Conservation (phyloP, 2,329 filamentous ascomycete genomes). For the Acarospora socialis region DNA sequence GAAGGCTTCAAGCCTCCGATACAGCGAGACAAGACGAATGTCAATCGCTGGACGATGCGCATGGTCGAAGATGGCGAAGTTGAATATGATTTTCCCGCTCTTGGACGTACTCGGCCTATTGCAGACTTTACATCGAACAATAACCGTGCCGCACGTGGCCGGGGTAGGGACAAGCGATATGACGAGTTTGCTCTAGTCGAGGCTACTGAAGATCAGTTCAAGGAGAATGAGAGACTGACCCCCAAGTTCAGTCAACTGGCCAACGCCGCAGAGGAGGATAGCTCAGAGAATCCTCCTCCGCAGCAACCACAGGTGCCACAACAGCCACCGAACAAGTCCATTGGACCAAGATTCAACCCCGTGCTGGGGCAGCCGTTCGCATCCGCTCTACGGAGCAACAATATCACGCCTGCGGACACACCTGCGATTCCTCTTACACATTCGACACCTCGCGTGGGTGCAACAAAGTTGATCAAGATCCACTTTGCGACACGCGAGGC, state of each 20-base stretch:
- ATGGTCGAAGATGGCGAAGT: slow-evolving; percentile 56
- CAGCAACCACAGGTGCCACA: slow-evolving; percentile 16
- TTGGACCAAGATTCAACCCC: slow-evolving; percentile 25
- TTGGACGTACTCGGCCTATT: slow-evolving; percentile 42
- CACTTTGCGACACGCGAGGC: slow-evolving; percentile 47
- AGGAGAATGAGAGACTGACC: slow-evolving; percentile 43
- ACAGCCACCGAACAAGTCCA: neutral
- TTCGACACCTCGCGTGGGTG: slow-evolving; percentile 41
- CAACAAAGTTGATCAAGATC: slow-evolving; percentile 43
- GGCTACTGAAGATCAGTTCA: slow-evolving; percentile 39
- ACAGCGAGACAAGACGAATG: slow-evolving; percentile 37
- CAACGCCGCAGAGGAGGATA: slow-evolving; percentile 20
- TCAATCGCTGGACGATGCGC: slow-evolving; percentile 51
- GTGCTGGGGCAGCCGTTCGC: slow-evolving; percentile 32
- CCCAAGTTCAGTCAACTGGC: slow-evolving; percentile 32
- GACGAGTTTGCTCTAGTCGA: slow-evolving; percentile 53
- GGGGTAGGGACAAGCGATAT: slow-evolving; percentile 48
- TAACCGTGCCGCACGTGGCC: slow-evolving; percentile 42
- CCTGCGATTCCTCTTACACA: slow-evolving; percentile 30
- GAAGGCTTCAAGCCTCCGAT: slow-evolving; percentile 41
- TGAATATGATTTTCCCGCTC: slow-evolving; percentile 50
- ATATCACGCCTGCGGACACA: slow-evolving; percentile 31
- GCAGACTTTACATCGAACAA: slow-evolving; percentile 55
- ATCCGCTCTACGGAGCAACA: slow-evolving; percentile 28
- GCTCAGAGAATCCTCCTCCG: slow-evolving; percentile 13